These are phyloP conservation scores for Fusarium transvaalense DNA, from an alignment of 2,329 filamentous ascomycete genomes.

Conservation along the genomic window DNA sequence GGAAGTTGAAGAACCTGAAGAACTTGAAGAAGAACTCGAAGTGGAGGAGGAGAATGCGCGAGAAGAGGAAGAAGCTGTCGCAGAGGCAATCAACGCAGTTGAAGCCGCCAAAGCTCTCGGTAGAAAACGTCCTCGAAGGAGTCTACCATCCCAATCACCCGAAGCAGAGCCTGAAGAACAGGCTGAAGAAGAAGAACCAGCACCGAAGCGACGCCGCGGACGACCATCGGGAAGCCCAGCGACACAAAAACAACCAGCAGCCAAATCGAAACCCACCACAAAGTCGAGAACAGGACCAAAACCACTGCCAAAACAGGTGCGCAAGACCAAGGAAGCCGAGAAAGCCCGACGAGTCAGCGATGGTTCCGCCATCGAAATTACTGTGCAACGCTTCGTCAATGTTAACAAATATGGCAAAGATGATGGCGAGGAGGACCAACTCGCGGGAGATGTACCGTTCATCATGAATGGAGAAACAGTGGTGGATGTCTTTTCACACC, in stretches of 20 bases:
- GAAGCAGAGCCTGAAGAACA: slow-evolving; percentile 57
- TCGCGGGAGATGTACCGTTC: slow-evolving; percentile 66
- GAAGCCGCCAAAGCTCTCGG: slow-evolving; percentile 60
- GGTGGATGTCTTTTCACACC: slow-evolving; percentile 71
- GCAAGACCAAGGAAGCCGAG: slow-evolving; percentile 40
- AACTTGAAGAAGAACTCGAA: slow-evolving; percentile 41
- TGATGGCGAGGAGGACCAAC: slow-evolving; percentile 57
- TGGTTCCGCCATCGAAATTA: slow-evolving; percentile 63
- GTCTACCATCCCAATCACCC: slow-evolving; percentile 55
- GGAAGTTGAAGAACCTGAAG: not conserved
- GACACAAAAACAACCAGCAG: slow-evolving; percentile 56
- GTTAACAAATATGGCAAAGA: slow-evolving; percentile 57
- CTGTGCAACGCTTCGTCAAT: slow-evolving; percentile 70
- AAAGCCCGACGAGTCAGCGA: slow-evolving; percentile 44
- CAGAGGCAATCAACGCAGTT: slow-evolving; percentile 58
- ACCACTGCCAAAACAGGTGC: slow-evolving; percentile 32
- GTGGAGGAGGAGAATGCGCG: slow-evolving; percentile 39
- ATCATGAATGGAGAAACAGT: slow-evolving; percentile 69
- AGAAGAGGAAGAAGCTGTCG: slow-evolving; percentile 47
- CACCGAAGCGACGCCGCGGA: slow-evolving; percentile 56
- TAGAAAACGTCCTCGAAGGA: slow-evolving; percentile 59
- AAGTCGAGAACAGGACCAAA: slow-evolving; percentile 40
- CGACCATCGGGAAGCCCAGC: slow-evolving; percentile 56
- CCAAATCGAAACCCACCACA: slow-evolving; percentile 41
- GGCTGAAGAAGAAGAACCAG: slow-evolving; percentile 48